Conservation (phyloP, 257 asterid genomes). For the Nicotiana paniculata region DNA sequence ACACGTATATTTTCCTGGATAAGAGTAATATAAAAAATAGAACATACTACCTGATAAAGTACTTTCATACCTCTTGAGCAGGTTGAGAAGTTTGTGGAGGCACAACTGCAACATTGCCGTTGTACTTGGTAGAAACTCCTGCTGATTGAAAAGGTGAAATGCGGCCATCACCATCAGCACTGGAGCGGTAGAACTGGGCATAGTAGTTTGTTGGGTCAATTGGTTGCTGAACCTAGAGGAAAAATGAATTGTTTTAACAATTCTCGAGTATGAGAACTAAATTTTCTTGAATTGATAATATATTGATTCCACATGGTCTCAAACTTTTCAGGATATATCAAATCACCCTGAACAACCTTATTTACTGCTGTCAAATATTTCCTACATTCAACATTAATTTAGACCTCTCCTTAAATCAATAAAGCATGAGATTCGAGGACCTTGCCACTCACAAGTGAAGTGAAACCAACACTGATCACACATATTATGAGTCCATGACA, state of each 20-base stretch:
- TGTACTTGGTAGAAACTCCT: constrained; percentile 56
- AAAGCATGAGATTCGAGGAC: not conserved
- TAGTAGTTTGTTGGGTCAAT: constrained; percentile 75
- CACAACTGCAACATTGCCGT: constrained; percentile 51
- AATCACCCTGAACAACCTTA: not conserved
- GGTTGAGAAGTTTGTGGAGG: constrained; percentile 65
- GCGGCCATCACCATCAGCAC: constrained; percentile 64
- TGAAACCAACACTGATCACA: not conserved
- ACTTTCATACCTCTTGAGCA: constrained; percentile 75
- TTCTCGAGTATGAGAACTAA: not conserved
- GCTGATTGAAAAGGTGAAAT: constrained; percentile 66
- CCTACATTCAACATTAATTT: constrained; percentile 1
- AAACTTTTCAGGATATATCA: not conserved
- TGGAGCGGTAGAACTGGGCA: constrained; percentile 62
- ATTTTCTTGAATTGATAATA: not conserved
- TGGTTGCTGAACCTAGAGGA: constrained; percentile 62
- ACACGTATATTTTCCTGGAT: constrained; percentile 15
- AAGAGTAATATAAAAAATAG: not conserved
- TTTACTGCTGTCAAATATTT: not conserved
- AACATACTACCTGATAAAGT: constrained; percentile 23
- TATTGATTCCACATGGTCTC: not conserved
- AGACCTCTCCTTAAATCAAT: not conserved
- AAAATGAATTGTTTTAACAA: not conserved
- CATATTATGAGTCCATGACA: not conserved
- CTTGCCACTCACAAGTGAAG: not conserved